Conservation (phyloP, 495 filamentous ascomycete genomes). For the Aspergillus kassunensis region DNA sequence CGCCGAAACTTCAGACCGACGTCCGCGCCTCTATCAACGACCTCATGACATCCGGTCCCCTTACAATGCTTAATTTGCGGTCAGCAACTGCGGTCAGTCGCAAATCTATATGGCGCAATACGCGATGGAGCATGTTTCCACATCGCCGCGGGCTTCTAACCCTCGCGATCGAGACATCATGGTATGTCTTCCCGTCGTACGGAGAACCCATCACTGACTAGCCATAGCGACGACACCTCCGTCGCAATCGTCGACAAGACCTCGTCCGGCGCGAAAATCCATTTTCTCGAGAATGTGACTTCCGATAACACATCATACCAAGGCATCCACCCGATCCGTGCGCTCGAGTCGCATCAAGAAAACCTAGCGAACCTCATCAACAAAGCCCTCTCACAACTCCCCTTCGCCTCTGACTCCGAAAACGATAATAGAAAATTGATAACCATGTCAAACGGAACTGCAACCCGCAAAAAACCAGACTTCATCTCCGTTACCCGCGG, state of each 20-base stretch:
- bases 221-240: slow-evolving; percentile 79
- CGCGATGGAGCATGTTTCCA: slow-evolving; percentile 6
- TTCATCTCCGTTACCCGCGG: slow-evolving; percentile 84
- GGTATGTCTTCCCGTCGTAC: slow-evolving; percentile 33
- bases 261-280: slow-evolving; percentile 42
- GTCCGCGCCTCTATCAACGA: background rate
- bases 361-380: slow-evolving; percentile 62
- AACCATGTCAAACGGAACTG: slow-evolving; percentile 21
- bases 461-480: slow-evolving; percentile 61
- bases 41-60: too few relatives aligned
- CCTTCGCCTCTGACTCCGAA: slow-evolving; percentile 20
- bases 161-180: slow-evolving; percentile 93
- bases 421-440: slow-evolving; percentile 8
- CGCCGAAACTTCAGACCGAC: slow-evolving; percentile 5
- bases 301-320: slow-evolving; percentile 64
- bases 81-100: slow-evolving; percentile 20
- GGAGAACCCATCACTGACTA: background rate
- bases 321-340: slow-evolving; percentile 74
- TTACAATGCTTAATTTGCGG: slow-evolving; percentile 29
- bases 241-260: slow-evolving; percentile 75
- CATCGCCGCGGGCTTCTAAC: slow-evolving; percentile 54
- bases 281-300: slow-evolving; percentile 80
- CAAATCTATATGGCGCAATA: slow-evolving; percentile 11
- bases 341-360: slow-evolving; percentile 68
- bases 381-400: slow-evolving; percentile 56